Conservation (phyloP, 768 basidiomycete species). For the Tulasnella calospora region DNA sequence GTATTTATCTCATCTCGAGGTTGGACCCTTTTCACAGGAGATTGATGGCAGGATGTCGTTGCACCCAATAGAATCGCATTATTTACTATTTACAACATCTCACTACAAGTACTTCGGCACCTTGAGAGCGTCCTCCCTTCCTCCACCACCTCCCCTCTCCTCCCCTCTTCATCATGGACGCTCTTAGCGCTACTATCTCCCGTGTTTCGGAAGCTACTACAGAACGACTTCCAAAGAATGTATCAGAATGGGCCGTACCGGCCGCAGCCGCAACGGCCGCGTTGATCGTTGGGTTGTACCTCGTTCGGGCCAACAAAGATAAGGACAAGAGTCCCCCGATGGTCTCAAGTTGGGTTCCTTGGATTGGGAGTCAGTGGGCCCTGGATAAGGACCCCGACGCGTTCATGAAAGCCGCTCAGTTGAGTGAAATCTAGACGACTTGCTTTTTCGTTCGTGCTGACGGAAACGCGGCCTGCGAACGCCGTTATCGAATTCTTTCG, state of each 20-base stretch:
- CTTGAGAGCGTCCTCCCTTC: background rate
- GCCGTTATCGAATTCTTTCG: background rate
- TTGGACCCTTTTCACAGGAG: too few relatives aligned
- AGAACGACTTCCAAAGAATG: conserved; percentile 11
- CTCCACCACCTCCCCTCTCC: background rate
- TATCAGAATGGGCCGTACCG: conserved; percentile 17
- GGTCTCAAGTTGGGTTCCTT: conserved; percentile 23
- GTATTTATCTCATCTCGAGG: too few relatives aligned
- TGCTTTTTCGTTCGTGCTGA: background rate
- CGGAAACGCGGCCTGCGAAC: background rate
- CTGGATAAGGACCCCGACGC: conserved; percentile 20
- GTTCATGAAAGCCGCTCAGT: conserved; percentile 16
- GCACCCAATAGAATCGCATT: background rate
- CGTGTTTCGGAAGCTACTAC: background rate
- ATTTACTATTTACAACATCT: background rate
- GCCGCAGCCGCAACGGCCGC: conserved; percentile 15
- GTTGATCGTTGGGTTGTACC: background rate
- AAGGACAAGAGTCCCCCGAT: conserved; percentile 11
- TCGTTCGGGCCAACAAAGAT: background rate
- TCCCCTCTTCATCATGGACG: background rate
- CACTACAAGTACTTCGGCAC: background rate
- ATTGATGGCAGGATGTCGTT: too few relatives aligned
- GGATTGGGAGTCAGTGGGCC: background rate
- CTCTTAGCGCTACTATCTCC: conserved; percentile 21
- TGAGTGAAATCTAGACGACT: background rate